Base-by-base conservation (phyloP, 305 asterid species). In the Plantago lanceolata region DNA sequence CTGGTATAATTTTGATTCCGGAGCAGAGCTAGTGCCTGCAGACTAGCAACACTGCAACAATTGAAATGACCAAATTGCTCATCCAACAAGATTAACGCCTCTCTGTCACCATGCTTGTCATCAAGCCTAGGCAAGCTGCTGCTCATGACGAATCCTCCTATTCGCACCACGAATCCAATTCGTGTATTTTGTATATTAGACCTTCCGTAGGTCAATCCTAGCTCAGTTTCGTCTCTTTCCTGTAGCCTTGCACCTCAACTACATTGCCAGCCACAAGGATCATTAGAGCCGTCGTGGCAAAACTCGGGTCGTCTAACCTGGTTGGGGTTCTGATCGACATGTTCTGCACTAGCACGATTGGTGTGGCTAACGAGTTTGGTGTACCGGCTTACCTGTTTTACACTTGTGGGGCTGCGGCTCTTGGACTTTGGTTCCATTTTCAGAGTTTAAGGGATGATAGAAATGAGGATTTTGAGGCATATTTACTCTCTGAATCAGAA, bases 241-340 rank as follows among this genome's bases (percentile, higher is more conserved):
- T 15, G 5, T 50, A 44, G 15, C 35, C 40, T 52, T 28, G 57
- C 5, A 4, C 47, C 3, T 12, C 4, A 31, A 31, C 0, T 52
- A 50, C 63, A 37, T 73, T 37, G 59, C 49, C 9, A 57, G 55
- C 40, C 62, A 77, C 21, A 67, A 55, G 56, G 70, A 52, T 21
- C 63, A 13, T 69, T 13, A 56, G 74, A 40, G 8, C 58, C 2
- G 62, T 37, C 18, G 44, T 74, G 5, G 14, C 33, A 3, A 24
- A 43, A 50, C 26, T 47, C 4, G 51, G 24, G 15, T 40, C 4
- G 15, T 40, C 4, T 2, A 48, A 48, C 15, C 59, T 74, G 16
- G 72, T 64, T 3, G 82, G 82, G 15, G 58, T 73, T 26, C 69
- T 77, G 9, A 48, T 77, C 35, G 82, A 77, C 68, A 67, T 77